Base-by-base conservation (phyloP, 768 basidiomycete species). In the Kwoniella bestiolae region DNA sequence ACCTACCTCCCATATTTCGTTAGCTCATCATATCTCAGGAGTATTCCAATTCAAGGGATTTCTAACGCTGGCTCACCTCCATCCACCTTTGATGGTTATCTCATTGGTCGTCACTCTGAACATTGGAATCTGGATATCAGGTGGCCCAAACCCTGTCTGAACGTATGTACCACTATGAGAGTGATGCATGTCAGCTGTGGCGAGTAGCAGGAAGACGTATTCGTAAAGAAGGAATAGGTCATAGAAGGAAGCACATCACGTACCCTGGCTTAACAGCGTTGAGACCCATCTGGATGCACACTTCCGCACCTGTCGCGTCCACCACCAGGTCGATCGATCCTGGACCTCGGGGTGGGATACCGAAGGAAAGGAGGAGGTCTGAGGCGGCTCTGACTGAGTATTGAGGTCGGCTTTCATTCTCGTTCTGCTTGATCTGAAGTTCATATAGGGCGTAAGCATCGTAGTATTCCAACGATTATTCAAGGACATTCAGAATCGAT, bases 281-380 rank as follows among this genome's bases (percentile, higher is more conserved):
- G 68, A 93, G 82, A 12, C 87, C 92, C 47, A 91, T 94, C 80
- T 92, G 92, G 65, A 96, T 91, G 56, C 92, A 95, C 5, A 88
- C 88, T 80, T 95, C 92, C 3, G 94, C 94, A 29, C 94, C 94
- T 62, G 90, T 92, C 12, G 92, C 92, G 76, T 98, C 94, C 50
- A 96, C 83, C 63, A 95, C 89, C 32, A 96, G 83, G 82, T 96
- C 92, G 68, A 96, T 87, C 3, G 86, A 85, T 7, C 85, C 84
- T 23, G 82, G 79, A 16, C 94, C 94, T 45, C 89, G 83, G 63
- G 90, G 90, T 35, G 87, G 83, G 62, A 95, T 86, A 8, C 85
- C 85, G 46, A 94, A 85, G 31, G 85, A 81, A 56, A 84, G 76
- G 68, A 85, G 87, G 86, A 98, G 86, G 38, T 84, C 82, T 32